Percentiles rank a stretch among this genome's conserved stretches.
These are phyloP conservation scores for Fusarium tanahbumbuense DNA, from an alignment of 2,329 filamentous ascomycete species.

Conservation along the genomic window DNA sequence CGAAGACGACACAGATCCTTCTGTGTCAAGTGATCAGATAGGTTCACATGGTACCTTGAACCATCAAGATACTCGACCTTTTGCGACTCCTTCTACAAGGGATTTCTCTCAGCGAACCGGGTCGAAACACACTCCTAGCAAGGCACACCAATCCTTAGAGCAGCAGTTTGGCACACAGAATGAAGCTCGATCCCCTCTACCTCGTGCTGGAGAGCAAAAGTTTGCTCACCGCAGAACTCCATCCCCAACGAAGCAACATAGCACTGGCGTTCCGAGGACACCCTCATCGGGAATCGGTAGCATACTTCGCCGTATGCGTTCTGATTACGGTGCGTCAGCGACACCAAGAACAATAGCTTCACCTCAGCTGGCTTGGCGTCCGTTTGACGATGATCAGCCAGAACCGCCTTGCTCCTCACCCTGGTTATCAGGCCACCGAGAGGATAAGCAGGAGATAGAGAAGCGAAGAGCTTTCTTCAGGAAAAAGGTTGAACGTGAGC, in stretches of 20 bases:
- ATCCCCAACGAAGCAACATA: constrained; percentile 18
- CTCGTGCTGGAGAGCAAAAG: not conserved
- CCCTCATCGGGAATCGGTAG: constrained; percentile 42
- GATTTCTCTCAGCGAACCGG: constrained; percentile 19
- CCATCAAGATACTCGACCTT: not conserved
- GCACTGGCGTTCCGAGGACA: constrained; percentile 19
- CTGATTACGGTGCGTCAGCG: constrained; percentile 30
- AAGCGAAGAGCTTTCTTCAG: constrained; percentile 40
- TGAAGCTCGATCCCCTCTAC: constrained; percentile 8
- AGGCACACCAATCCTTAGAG: constrained; percentile 16
- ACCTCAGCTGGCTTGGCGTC: constrained; percentile 42
- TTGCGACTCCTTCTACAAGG: constrained; percentile 9
- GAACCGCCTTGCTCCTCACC: constrained; percentile 39
- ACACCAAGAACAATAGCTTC: constrained; percentile 37
- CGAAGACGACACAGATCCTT: not conserved
- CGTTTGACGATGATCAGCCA: constrained; percentile 40
- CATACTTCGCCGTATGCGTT: constrained; percentile 44
- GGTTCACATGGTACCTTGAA: not conserved
- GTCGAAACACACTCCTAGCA: constrained; percentile 7
- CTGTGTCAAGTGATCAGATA: not conserved
- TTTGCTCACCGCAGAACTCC: constrained; percentile 5
- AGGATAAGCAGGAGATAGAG: constrained; percentile 34
- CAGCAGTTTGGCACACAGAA: constrained; percentile 21
- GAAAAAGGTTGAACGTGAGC: constrained; percentile 34
- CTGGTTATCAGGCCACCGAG: constrained; percentile 39